Percentiles rank a stretch among this genome's conserved stretches.
These are phyloP conservation scores for Pseudogymnoascus sp. DNA, from an alignment of 2,329 filamentous ascomycete genomes.

Conservation along the genomic window DNA sequence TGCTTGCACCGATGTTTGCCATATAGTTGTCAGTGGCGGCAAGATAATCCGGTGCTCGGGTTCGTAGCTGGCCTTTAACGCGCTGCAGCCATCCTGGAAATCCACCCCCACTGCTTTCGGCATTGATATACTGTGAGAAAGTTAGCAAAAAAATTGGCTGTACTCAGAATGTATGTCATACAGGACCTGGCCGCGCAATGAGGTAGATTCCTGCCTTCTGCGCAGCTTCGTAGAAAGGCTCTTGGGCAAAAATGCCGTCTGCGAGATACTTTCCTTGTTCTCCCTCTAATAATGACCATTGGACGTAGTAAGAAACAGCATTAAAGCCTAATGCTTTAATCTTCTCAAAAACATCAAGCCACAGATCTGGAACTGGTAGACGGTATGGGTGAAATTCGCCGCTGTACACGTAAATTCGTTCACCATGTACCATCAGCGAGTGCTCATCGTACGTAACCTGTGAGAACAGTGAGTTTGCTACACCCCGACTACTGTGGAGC, in stretches of 20 bases:
- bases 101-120: slow-evolving; percentile 67
- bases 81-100: slow-evolving; percentile 75
- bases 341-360: slow-evolving; percentile 73
- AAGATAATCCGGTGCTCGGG: slow-evolving; percentile 53
- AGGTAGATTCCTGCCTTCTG: slow-evolving; percentile 67
- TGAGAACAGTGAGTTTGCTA: neutral
- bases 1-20: slow-evolving; percentile 51
- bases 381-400: slow-evolving; percentile 58
- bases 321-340: slow-evolving; percentile 76
- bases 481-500: neutral
- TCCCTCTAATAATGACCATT: slow-evolving; percentile 73
- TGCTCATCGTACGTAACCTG: slow-evolving; percentile 56
- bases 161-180: slow-evolving; percentile 11
- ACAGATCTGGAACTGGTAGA: slow-evolving; percentile 53
- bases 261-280: slow-evolving; percentile 61
- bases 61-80: slow-evolving; percentile 57
- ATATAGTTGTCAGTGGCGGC: slow-evolving; percentile 58
- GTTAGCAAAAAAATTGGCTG: neutral
- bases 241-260: slow-evolving; percentile 63
- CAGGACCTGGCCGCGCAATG: slow-evolving; percentile 44
- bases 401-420: slow-evolving; percentile 54
- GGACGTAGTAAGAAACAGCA: slow-evolving; percentile 68
- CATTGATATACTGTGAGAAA: slow-evolving; percentile 60
- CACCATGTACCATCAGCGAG: slow-evolving; percentile 54
- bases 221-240: slow-evolving; percentile 72